phyloP scores from a whole-genome alignment of 2,329 filamentous ascomycete species.

The Cladosporium velox region DNA sequence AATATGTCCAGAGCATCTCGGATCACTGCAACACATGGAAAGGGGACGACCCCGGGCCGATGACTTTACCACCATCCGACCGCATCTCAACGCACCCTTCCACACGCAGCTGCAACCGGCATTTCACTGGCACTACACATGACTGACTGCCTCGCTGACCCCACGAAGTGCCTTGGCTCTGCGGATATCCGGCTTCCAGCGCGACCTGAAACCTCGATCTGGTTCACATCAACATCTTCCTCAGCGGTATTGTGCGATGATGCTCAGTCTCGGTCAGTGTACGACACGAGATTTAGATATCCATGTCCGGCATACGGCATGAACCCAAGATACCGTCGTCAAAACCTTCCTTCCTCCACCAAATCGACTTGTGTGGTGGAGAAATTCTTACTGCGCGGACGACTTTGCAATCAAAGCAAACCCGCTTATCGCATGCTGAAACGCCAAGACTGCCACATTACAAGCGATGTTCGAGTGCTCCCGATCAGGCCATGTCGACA shows the following conservation, averaged over 20 bases:
- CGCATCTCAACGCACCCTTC: neutral
- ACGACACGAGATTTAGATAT: no score
- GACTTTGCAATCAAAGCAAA: neutral
- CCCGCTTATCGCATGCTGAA: neutral
- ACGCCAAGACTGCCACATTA: neutral
- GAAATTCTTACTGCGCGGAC: neutral
- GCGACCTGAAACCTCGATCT: neutral
- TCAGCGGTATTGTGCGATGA: neutral
- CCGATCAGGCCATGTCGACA: neutral
- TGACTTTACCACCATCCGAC: neutral
- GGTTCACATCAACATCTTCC: neutral
- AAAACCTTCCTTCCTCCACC: neutral
- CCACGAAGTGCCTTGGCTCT: neutral
- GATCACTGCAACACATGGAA: neutral
- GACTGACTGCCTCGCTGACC: no score
- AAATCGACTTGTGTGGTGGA: neutral
- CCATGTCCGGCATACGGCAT: neutral
- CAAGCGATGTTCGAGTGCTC: neutral
- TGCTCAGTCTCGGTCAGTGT: neutral
- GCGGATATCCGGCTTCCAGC: neutral
- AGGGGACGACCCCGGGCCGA: neutral
- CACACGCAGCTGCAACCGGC: neutral
- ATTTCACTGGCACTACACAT: no score
- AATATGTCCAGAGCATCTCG: neutral
- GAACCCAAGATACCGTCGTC: neutral